Percentiles rank a stretch among this genome's conserved stretches.
phyloP scores from a whole-genome alignment of 2,329 filamentous ascomycete genomes.

The Venturia aucupariae region DNA sequence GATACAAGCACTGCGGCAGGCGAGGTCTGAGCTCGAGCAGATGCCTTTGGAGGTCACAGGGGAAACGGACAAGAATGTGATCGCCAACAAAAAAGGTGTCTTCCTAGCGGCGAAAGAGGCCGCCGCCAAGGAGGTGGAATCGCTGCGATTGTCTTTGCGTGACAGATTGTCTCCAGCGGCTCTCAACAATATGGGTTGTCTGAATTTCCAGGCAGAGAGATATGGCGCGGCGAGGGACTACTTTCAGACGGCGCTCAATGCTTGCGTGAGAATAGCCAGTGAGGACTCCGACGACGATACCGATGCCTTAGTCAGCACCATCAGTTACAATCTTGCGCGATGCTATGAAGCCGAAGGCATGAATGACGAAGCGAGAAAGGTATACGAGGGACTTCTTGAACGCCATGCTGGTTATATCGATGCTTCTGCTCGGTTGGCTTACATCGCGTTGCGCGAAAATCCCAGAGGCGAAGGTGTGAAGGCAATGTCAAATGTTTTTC shows the following conservation, averaged over 20 bases:
- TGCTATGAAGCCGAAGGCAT: slow-evolving; percentile 83
- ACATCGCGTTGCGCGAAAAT: slow-evolving; percentile 73
- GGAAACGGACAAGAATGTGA: slow-evolving; percentile 21
- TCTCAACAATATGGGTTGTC: slow-evolving; percentile 95
- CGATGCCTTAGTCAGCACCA: slow-evolving; percentile 86
- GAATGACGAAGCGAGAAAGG: slow-evolving; percentile 68
- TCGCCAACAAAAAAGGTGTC: slow-evolving; percentile 43
- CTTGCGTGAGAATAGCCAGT: slow-evolving; percentile 73
- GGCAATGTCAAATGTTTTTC: slow-evolving; percentile 74
- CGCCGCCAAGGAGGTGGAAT: slow-evolving; percentile 36
- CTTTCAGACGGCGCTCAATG: slow-evolving; percentile 85
- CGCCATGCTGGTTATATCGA: slow-evolving; percentile 90
- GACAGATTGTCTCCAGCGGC: slow-evolving; percentile 80
- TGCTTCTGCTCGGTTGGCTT: slow-evolving; percentile 77
- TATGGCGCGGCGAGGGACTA: slow-evolving; percentile 70
- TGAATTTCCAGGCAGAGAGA: slow-evolving; percentile 82
- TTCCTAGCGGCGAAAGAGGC: slow-evolving; percentile 21
- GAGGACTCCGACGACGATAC: slow-evolving; percentile 69
- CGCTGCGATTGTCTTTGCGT: slow-evolving; percentile 46
- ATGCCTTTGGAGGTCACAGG: slow-evolving; percentile 26
- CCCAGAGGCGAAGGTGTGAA: slow-evolving; percentile 82
- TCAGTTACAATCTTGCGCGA: slow-evolving; percentile 91
- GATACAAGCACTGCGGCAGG: slow-evolving; percentile 51
- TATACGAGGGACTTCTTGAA: slow-evolving; percentile 77
- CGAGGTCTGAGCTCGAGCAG: slow-evolving; percentile 42